Percentiles rank a stretch among this genome's conserved stretches.
phyloP scores from a whole-genome alignment of 1,284 basidiomycete species.

The Sporisorium iseilematis-ciliati region DNA sequence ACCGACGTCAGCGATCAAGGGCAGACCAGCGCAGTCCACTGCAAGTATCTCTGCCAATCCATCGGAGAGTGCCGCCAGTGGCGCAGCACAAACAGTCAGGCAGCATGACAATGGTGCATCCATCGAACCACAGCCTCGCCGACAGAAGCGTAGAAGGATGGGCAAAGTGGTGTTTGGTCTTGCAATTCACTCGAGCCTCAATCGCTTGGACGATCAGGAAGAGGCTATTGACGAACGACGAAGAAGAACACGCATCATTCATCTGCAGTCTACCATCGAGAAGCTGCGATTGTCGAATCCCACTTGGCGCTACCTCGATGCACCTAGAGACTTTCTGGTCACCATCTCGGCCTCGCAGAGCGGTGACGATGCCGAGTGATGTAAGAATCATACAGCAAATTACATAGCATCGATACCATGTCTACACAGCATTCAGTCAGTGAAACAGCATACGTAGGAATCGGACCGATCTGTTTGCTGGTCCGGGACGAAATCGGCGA shows the following conservation, averaged over 20 bases:
- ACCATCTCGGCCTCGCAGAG: slow-evolving; percentile 22
- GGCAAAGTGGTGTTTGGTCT: slow-evolving; percentile 39
- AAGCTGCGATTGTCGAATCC: slow-evolving; percentile 25
- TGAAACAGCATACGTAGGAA: background rate
- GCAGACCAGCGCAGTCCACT: background rate
- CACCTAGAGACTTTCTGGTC: slow-evolving; percentile 41
- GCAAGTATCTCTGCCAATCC: background rate
- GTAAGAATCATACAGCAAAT: background rate
- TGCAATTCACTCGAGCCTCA: slow-evolving; percentile 31
- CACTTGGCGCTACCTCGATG: slow-evolving; percentile 36
- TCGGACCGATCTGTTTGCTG: background rate
- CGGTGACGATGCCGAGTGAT: background rate
- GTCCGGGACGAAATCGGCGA: background rate
- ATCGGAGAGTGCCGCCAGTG: background rate
- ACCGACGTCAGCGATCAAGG: background rate
- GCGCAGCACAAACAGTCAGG: background rate
- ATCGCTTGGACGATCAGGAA: slow-evolving; percentile 24
- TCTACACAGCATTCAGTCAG: background rate
- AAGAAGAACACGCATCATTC: slow-evolving; percentile 24
- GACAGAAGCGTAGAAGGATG: slow-evolving; percentile 34
- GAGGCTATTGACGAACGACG: slow-evolving; percentile 31
- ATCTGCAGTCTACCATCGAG: slow-evolving; percentile 32
- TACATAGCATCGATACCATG: background rate
- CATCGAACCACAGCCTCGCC: slow-evolving; percentile 9
- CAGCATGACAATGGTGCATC: background rate